Evolutionary conservation across 495 filamentous ascomycete genomes (phyloP).

Genomic region (Parachaetomium inaequale): DNA sequence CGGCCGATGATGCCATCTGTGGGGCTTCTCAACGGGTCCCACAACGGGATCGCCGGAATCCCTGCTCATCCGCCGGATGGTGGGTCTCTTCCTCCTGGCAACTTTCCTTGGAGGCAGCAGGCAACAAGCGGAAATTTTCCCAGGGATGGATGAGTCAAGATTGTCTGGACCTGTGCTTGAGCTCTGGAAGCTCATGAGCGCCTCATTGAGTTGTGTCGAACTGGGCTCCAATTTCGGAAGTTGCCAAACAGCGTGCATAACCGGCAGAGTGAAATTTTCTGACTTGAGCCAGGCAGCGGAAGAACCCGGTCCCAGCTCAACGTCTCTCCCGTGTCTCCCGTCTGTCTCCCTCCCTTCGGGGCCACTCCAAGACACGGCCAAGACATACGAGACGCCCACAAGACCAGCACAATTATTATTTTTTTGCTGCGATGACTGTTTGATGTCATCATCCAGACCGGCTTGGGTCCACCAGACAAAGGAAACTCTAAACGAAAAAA

Average conservation of each 20-base stretch:
- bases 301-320: slow-evolving; percentile 1
- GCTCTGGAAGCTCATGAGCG: background rate
- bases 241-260: background rate
- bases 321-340: background rate
- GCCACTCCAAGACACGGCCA: slow-evolving; percentile 5
- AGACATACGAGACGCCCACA: slow-evolving; percentile 3
- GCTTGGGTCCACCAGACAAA: background rate
- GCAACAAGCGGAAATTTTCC: background rate
- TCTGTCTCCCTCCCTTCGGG: background rate
- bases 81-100: background rate
- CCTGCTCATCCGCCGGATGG: background rate
- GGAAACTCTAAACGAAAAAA: background rate
- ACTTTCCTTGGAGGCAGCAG: background rate
- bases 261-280: background rate
- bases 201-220: background rate
- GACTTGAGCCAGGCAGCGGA: background rate
- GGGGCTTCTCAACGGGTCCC: slow-evolving; percentile 11
- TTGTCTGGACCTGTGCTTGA: background rate
- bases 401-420: slow-evolving; percentile 2
- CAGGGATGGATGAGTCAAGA: slow-evolving; percentile 8
- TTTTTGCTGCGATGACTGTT: background rate
- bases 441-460: background rate
- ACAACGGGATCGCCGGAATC: slow-evolving; percentile 13
- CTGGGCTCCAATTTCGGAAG: slow-evolving; percentile 1
- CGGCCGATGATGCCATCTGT: slow-evolving; percentile 12